phyloP scores from a whole-genome alignment of 805 yeast species.

The Spencermartinsiella europaea region DNA sequence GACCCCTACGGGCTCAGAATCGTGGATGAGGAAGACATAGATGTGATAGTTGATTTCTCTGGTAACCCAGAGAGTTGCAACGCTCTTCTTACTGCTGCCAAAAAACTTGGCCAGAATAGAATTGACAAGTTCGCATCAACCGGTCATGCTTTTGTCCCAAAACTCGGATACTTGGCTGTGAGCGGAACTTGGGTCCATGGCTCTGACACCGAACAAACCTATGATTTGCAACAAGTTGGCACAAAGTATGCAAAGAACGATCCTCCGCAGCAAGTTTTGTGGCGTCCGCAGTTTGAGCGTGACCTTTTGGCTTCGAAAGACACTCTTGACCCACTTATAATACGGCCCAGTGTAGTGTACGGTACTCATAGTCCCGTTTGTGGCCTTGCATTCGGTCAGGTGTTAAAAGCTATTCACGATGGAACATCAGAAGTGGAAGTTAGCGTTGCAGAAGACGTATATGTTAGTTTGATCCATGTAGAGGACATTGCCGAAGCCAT shows the following conservation, averaged over 20 bases:
- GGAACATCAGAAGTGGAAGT: not conserved
- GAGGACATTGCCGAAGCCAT: constrained; percentile 66
- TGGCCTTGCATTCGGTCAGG: constrained; percentile 3
- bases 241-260: not conserved
- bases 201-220: not conserved
- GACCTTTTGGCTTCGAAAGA: not conserved
- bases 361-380: constrained; percentile 9
- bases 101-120: not conserved
- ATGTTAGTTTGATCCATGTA: constrained; percentile 2
- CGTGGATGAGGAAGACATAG: not conserved
- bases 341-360: constrained; percentile 10
- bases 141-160: not conserved
- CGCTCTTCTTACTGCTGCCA: not conserved
- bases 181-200: constrained; percentile 13
- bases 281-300: constrained; percentile 8
- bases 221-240: constrained; percentile 4
- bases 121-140: not conserved
- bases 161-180: constrained; percentile 7
- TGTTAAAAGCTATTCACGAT: not conserved
- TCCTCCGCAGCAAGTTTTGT: constrained; percentile 3
- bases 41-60: not conserved
- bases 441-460: not conserved
- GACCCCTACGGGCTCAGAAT: not conserved
- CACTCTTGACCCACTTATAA: constrained; percentile 3
- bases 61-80: not conserved